Conservation (phyloP, 495 filamentous ascomycete species). For the Hypomontagnella monticulosa region DNA sequence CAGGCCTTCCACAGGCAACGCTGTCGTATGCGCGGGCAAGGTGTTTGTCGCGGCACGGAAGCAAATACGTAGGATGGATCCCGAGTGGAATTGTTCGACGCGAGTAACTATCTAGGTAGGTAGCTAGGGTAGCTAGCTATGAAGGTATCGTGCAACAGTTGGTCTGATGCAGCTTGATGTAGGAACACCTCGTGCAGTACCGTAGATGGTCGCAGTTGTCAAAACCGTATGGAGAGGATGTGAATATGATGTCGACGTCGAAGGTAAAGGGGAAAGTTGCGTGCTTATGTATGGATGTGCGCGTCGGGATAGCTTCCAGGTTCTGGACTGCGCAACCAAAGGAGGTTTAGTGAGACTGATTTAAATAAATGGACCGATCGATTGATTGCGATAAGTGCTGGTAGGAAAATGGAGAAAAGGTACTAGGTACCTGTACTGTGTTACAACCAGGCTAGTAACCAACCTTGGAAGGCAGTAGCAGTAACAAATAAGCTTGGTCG, state of each 20-base stretch:
- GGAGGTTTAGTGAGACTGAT: constrained; percentile 22
- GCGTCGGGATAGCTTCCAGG: constrained; percentile 26
- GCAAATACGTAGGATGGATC: background rate
- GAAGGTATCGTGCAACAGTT: background rate
- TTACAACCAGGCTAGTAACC: background rate
- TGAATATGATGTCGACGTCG: no score
- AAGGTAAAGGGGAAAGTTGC: constrained; percentile 3
- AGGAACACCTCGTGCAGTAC: constrained; percentile 1
- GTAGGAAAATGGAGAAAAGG: background rate
- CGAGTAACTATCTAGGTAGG: background rate
- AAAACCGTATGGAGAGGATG: constrained; percentile 1
- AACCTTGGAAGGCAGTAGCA: no score
- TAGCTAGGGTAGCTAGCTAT: background rate
- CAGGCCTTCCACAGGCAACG: constrained; percentile 7
- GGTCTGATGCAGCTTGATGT: constrained; percentile 7
- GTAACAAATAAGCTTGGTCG: constrained; percentile 28
- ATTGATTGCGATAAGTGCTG: background rate
- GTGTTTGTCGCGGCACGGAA: background rate
- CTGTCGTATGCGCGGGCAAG: constrained; percentile 2
- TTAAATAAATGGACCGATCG: constrained; percentile 15
- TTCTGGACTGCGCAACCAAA: constrained; percentile 29
- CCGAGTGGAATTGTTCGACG: background rate
- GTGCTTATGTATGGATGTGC: background rate
- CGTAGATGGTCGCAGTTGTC: background rate
- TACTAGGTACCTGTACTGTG: constrained; percentile 2